Evolutionary conservation across 169 alveolate genomes (phyloP).

Genomic region (Plasmodium knowlesi): DNA sequence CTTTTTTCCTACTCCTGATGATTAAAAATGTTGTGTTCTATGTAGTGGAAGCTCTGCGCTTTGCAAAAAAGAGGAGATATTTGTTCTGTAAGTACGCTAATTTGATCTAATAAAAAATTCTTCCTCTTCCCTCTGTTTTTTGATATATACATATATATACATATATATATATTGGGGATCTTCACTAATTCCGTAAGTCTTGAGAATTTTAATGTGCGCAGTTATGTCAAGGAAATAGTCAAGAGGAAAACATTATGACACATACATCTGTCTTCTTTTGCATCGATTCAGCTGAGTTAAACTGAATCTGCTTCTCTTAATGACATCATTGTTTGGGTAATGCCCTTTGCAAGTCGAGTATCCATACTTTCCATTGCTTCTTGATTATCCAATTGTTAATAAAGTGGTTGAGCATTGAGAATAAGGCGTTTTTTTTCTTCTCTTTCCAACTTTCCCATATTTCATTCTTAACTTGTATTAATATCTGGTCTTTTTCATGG

Average conservation of each 20-base stretch:
- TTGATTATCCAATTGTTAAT: slow-evolving; percentile 8
- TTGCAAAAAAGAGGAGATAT: background rate
- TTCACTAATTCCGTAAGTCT: background rate
- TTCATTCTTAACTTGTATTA: slow-evolving; percentile 1
- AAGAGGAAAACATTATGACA: background rate
- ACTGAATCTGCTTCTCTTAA: background rate
- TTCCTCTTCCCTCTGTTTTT: background rate
- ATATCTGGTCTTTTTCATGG: background rate
- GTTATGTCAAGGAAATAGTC: background rate
- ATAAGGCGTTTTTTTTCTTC: background rate
- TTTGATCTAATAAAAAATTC: no score
- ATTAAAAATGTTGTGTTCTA: background rate
- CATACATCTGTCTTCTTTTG: background rate
- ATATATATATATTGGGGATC: background rate
- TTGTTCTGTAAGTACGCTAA: background rate
- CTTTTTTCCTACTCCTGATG: background rate
- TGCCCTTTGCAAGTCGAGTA: background rate
- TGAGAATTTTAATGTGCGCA: background rate
- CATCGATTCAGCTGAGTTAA: background rate
- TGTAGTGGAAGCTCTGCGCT: background rate
- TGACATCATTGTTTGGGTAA: background rate
- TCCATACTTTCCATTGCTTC: slow-evolving; percentile 23
- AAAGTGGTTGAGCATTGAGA: background rate
- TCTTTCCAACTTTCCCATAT: background rate
- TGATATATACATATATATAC: background rate